Evolutionary conservation across 2,329 filamentous ascomycete species (phyloP).

Genomic region (Aaosphaeria pasadenensis): DNA sequence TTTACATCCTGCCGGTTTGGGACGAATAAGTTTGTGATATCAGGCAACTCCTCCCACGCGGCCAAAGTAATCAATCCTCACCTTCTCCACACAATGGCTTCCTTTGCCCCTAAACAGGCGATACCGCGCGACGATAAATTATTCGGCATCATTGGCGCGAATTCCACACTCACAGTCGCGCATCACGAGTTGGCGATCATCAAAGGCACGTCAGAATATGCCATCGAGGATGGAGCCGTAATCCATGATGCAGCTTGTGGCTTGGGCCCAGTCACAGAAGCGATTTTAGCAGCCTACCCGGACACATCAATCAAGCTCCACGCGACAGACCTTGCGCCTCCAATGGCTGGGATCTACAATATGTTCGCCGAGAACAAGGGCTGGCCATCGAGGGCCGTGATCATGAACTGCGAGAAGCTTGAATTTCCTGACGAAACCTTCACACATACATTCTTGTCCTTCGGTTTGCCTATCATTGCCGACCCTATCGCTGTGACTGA

Average conservation of each 20-base stretch:
- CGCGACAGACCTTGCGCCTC: background rate
- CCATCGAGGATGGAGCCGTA: background rate
- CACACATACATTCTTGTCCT: slow-evolving; percentile 30
- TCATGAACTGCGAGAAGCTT: slow-evolving; percentile 3
- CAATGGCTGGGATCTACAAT: background rate
- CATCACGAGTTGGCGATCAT: background rate
- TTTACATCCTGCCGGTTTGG: too few species aligned
- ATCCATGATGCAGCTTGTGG: background rate
- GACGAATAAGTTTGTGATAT: too few species aligned
- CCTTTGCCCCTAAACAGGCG: background rate
- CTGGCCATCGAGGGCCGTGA: background rate
- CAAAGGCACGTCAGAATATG: too few species aligned
- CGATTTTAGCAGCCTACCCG: background rate
- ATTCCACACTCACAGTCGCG: background rate
- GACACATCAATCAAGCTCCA: background rate
- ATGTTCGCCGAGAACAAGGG: background rate
- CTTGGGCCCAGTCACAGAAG: background rate
- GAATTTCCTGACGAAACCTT: slow-evolving; percentile 16
- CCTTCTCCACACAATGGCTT: background rate
- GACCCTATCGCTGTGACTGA: slow-evolving; percentile 18
- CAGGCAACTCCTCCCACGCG: too few species aligned
- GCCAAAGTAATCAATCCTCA: too few species aligned
- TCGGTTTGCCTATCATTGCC: slow-evolving; percentile 26
- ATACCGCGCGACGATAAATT: background rate
- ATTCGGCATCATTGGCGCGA: background rate